phyloP scores from a whole-genome alignment of 2,329 filamentous ascomycete species.

The Metarhizium album region DNA sequence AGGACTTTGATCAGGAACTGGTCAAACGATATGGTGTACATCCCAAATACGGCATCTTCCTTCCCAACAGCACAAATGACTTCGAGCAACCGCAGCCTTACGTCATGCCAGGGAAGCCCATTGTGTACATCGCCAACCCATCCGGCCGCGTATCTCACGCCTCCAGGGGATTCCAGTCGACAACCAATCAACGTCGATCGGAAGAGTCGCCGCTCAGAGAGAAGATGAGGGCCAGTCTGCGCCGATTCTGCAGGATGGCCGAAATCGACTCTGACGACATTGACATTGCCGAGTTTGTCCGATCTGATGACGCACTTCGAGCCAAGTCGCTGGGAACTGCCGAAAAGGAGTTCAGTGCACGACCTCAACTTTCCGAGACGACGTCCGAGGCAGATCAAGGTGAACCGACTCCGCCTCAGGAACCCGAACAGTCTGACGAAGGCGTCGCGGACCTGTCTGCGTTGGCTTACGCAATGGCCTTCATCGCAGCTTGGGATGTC shows the following conservation, averaged over 20 bases:
- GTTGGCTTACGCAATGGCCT: constrained; percentile 21
- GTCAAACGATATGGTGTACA: constrained; percentile 41
- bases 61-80: constrained; percentile 36
- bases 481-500: constrained; percentile 18
- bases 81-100: constrained; percentile 27
- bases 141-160: constrained; percentile 37
- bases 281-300: constrained; percentile 21
- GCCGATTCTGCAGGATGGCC: constrained; percentile 26
- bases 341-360: constrained; percentile 20
- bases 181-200: constrained; percentile 22
- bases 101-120: constrained; percentile 34
- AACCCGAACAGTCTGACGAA: constrained; percentile 12
- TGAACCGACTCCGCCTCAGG: constrained; percentile 3
- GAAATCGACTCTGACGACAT: constrained; percentile 24
- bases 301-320: constrained; percentile 22
- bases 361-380: constrained; percentile 17
- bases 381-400: constrained; percentile 16
- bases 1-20: constrained; percentile 39
- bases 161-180: constrained; percentile 32
- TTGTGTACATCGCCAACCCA: constrained; percentile 37
- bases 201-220: constrained; percentile 22
- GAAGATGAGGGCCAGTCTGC: constrained; percentile 24
- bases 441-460: constrained; percentile 20
- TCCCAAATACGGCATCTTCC: constrained; percentile 41
- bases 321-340: constrained; percentile 26